Percentiles rank a stretch among this genome's conserved stretches.
Conservation (phyloP, 2,329 filamentous ascomycete genomes). For the Sarocladiaceae sp. region DNA sequence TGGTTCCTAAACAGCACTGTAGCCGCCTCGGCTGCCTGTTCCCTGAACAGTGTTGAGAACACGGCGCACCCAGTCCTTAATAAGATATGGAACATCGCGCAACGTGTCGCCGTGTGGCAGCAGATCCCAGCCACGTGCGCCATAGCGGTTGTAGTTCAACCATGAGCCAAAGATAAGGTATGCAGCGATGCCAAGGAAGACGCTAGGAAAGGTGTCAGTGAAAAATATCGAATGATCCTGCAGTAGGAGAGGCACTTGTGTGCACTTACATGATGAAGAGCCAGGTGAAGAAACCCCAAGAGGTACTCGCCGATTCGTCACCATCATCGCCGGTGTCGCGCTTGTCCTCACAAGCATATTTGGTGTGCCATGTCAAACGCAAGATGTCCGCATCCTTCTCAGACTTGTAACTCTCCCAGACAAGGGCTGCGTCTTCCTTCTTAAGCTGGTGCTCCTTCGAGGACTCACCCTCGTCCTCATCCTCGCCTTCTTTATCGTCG, state of each 20-base stretch:
- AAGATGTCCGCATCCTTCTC: constrained; percentile 59
- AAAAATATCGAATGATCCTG: no score
- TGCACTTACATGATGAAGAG: constrained; percentile 79
- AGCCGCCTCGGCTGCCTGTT: constrained; percentile 79
- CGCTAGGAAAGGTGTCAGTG: constrained; percentile 43
- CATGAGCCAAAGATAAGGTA: constrained; percentile 98
- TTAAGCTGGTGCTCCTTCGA: constrained; percentile 47
- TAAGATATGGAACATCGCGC: constrained; percentile 84
- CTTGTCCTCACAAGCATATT: constrained; percentile 70
- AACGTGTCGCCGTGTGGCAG: constrained; percentile 90
- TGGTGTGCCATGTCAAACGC: constrained; percentile 79
- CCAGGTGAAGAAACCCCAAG: constrained; percentile 98
- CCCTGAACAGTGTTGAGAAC: constrained; percentile 83
- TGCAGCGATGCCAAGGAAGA: constrained; percentile 78
- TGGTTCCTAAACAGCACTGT: constrained; percentile 74
- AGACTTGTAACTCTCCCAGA: constrained; percentile 66
- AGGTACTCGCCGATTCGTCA: constrained; percentile 42
- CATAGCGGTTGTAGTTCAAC: constrained; percentile 98
- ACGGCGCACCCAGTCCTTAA: constrained; percentile 81
- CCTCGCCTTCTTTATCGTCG: constrained; percentile 22
- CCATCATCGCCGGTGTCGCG: constrained; percentile 40
- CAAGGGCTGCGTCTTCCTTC: constrained; percentile 58
- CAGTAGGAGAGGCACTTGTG: no score
- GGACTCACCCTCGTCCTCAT: constrained; percentile 33
- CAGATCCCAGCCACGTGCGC: constrained; percentile 90